Conservation (phyloP, 2,329 filamentous ascomycete species). For the Aspergillus sp. region DNA sequence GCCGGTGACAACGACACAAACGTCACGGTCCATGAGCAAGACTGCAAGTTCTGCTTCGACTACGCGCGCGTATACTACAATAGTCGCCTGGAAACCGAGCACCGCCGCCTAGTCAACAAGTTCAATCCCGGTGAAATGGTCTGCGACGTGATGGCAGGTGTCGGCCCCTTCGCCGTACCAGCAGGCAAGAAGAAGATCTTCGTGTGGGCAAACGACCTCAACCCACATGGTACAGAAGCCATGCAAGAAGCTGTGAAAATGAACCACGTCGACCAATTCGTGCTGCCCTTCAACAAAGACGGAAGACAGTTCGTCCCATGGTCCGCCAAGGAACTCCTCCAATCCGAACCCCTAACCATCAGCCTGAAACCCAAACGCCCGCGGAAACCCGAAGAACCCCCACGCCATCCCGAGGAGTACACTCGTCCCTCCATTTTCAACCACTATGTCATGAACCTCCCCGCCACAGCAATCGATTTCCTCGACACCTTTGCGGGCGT, state of each 20-base stretch:
- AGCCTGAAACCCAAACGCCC: slow-evolving; percentile 44
- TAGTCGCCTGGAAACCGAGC: slow-evolving; percentile 80
- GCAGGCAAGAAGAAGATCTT: slow-evolving; percentile 86
- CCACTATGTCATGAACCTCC: slow-evolving; percentile 99
- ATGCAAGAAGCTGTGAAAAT: slow-evolving; percentile 62
- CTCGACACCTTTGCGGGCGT: slow-evolving; percentile 69
- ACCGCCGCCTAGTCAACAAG: slow-evolving; percentile 66
- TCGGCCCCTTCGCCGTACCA: slow-evolving; percentile 89
- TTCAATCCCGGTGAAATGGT: slow-evolving; percentile 84
- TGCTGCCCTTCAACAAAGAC: slow-evolving; percentile 73
- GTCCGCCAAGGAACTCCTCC: slow-evolving; percentile 53
- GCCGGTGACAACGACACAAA: slow-evolving; percentile 74
- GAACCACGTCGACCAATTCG: slow-evolving; percentile 75
- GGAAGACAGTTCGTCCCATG: slow-evolving; percentile 71
- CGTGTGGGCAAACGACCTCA: slow-evolving; percentile 95
- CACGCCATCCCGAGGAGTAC: slow-evolving; percentile 20
- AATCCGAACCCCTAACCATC: slow-evolving; percentile 45
- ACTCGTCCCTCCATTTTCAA: slow-evolving; percentile 62
- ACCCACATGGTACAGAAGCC: slow-evolving; percentile 74
- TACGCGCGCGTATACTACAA: slow-evolving; percentile 99
- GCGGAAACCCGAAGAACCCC: slow-evolving; percentile 16
- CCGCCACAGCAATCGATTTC: slow-evolving; percentile 81
- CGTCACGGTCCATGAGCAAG: slow-evolving; percentile 73
- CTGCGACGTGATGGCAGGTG: slow-evolving; percentile 94
- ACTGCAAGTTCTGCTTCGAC: slow-evolving; percentile 85